These are phyloP conservation scores for Hexamita inflata DNA, from an alignment of 208 protist genomes.

Conservation along the genomic window DNA sequence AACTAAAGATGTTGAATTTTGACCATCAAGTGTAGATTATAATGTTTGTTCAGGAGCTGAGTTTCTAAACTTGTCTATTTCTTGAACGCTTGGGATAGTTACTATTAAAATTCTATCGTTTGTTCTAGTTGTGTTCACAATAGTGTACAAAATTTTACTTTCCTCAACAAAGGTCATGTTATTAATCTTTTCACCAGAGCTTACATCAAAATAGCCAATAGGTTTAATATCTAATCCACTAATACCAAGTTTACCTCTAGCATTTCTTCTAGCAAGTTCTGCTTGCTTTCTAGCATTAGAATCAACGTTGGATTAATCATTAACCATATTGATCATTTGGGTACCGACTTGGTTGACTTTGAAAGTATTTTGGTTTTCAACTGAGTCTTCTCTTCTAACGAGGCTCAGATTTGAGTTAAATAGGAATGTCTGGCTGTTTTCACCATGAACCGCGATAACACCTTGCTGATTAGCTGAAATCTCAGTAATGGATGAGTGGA, in stretches of 20 bases:
- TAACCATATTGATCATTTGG: no score
- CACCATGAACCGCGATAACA: neutral
- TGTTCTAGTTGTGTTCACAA: no score
- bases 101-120: neutral
- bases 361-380: neutral
- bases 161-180: no score
- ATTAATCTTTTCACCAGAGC: no score
- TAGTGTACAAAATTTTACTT: no score
- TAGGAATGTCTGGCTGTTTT: neutral
- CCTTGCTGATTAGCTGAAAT: neutral
- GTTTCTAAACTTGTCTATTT: neutral
- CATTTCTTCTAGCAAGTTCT: neutral
- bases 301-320: no score
- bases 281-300: neutral
- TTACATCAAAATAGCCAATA: neutral
- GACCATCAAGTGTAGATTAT: neutral
- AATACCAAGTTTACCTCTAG: slow-evolving; percentile 24
- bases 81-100: neutral
- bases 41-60: neutral
- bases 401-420: neutral
- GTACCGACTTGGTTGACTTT: no score
- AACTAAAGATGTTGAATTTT: neutral
- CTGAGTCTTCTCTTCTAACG: neutral
- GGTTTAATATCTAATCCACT: slow-evolving; percentile 6
- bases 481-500: neutral